Percentiles rank a stretch among this genome's conserved stretches.
These are phyloP conservation scores for Penicillium griseofulvum DNA, from an alignment of 2,329 filamentous ascomycete genomes.

Conservation along the genomic window DNA sequence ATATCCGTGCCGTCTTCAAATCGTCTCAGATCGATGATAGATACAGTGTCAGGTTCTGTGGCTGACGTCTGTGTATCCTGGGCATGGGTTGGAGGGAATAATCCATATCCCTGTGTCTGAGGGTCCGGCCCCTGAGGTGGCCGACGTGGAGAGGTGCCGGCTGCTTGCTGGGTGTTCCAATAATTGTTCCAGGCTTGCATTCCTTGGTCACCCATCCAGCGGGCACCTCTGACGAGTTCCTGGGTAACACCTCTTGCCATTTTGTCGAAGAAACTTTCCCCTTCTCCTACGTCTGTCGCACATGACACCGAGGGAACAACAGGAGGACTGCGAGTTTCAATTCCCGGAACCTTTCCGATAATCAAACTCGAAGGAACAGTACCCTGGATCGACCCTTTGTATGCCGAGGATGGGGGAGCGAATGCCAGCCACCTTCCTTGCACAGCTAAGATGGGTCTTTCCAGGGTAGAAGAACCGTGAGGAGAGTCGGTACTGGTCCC, in stretches of 20 bases:
- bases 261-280: conserved; percentile 48
- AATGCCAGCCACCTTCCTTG: conserved; percentile 49
- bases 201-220: conserved; percentile 51
- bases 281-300: conserved; percentile 47
- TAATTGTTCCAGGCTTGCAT: conserved; percentile 52
- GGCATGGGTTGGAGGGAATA: conserved; percentile 49
- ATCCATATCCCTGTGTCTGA: conserved; percentile 31
- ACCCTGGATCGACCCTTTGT: conserved; percentile 41
- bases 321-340: conserved; percentile 45
- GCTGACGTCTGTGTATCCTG: conserved; percentile 39
- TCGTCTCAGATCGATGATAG: conserved; percentile 46
- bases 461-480: conserved; percentile 26
- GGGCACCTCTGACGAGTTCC: conserved; percentile 48
- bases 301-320: conserved; percentile 44
- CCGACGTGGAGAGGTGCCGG: conserved; percentile 30
- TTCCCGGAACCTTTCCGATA: conserved; percentile 38
- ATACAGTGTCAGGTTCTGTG: conserved; percentile 46
- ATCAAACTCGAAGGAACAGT: conserved; percentile 38
- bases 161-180: conserved; percentile 46
- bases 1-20: conserved; percentile 42
- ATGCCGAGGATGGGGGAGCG: conserved; percentile 42
- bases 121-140: conserved; percentile 30
- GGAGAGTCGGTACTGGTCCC: conserved; percentile 42
- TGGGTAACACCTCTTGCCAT: conserved; percentile 51
- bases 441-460: conserved; percentile 43